These are phyloP conservation scores for Xylaria bambusicola DNA, from an alignment of 495 filamentous ascomycete genomes.

Conservation along the genomic window DNA sequence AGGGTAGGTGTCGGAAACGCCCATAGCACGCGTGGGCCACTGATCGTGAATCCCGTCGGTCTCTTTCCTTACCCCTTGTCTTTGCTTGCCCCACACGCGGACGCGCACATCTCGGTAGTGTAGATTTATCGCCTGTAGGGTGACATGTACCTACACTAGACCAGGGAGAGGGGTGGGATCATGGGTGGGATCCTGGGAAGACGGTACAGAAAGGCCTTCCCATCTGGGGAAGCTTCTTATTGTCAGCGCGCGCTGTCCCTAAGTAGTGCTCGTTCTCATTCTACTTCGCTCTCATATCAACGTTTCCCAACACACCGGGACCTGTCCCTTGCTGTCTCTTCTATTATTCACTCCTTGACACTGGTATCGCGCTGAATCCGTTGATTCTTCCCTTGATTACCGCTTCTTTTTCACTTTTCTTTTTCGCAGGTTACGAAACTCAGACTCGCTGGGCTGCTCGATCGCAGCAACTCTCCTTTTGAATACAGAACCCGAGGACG, in stretches of 20 bases:
- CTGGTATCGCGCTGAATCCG: constrained; percentile 15
- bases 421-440: constrained; percentile 20
- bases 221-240: constrained; percentile 25
- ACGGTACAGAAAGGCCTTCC: constrained; percentile 13
- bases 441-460: constrained; percentile 13
- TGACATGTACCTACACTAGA: no score
- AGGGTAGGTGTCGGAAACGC: neutral
- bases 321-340: constrained; percentile 15
- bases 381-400: constrained; percentile 12
- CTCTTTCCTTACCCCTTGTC: constrained; percentile 9
- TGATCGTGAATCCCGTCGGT: constrained; percentile 4
- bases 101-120: constrained; percentile 7
- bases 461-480: constrained; percentile 19
- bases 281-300: constrained; percentile 10
- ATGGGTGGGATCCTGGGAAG: no score
- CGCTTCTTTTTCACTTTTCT: neutral
- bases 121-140: constrained; percentile 14
- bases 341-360: constrained; percentile 23
- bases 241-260: constrained; percentile 12
- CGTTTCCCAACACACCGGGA: constrained; percentile 10
- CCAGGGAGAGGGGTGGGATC: no score
- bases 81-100: constrained; percentile 3
- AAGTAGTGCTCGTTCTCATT: constrained; percentile 2
- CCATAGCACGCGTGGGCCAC: constrained; percentile 1
- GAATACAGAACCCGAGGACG: constrained; percentile 16